Evolutionary conservation across 164 flowering plant species (phyloP).

Genomic region (Malania oleifera): DNA sequence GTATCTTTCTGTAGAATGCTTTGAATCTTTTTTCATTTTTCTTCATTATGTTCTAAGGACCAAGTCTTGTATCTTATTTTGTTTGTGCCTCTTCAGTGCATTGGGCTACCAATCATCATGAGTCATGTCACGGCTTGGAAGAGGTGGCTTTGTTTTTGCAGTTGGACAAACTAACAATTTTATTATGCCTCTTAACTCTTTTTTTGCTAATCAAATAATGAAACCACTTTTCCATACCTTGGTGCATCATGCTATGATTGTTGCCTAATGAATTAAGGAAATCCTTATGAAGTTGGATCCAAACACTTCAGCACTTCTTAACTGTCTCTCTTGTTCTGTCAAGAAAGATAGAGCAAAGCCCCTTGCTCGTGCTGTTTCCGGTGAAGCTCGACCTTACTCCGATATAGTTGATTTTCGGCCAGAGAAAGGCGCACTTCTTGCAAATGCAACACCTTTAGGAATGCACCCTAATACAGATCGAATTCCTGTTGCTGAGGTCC

Average conservation of each 20-base stretch:
- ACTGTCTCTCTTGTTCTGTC: conserved; percentile 4
- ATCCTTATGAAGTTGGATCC: neutral
- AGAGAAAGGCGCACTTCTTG: conserved; percentile 49
- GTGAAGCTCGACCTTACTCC: conserved; percentile 35
- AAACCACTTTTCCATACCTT: neutral
- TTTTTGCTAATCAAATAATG: neutral
- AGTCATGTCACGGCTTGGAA: neutral
- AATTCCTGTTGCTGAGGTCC: conserved; percentile 51
- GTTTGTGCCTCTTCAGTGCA: neutral
- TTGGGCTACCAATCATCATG: neutral
- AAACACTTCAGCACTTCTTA: conserved; percentile 1
- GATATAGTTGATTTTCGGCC: conserved; percentile 34
- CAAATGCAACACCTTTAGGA: conserved; percentile 62
- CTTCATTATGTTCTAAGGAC: neutral
- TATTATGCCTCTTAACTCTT: neutral
- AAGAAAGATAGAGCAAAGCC: conserved; percentile 46
- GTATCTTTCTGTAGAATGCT: neutral
- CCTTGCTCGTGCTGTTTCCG: conserved; percentile 43
- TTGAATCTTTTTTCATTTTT: neutral
- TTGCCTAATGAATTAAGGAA: neutral
- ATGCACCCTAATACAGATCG: conserved; percentile 53
- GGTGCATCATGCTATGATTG: neutral
- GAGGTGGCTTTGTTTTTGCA: neutral
- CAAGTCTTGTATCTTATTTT: neutral
- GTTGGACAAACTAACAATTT: neutral